Conservation (phyloP, 768 basidiomycete genomes). For the Mycena olivaceomarginata region DNA sequence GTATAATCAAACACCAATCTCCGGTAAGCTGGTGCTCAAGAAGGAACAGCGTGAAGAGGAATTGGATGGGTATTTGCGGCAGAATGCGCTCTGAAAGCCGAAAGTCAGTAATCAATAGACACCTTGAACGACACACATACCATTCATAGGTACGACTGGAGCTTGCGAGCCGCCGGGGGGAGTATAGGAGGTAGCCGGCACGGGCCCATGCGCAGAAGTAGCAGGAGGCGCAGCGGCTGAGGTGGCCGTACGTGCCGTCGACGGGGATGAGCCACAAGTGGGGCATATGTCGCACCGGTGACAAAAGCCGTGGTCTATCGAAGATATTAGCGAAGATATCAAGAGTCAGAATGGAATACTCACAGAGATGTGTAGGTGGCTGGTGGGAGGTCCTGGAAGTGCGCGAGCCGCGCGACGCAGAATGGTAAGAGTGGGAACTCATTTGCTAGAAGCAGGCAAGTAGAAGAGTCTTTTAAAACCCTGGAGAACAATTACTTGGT, state of each 20-base stretch:
- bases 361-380: background rate
- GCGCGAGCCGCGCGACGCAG: conserved; percentile 35
- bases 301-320: background rate
- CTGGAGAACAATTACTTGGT: no score
- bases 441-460: conserved; percentile 7
- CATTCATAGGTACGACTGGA: conserved; percentile 5
- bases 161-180: conserved; percentile 13
- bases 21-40: conserved; percentile 25
- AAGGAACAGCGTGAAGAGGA: conserved; percentile 36
- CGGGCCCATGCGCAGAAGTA: background rate
- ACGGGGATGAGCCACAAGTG: no score
- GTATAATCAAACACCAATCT: conserved; percentile 35
- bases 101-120: conserved; percentile 18
- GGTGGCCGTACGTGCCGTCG: no score
- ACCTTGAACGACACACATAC: conserved; percentile 18
- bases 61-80: conserved; percentile 27
- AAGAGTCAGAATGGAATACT: conserved; percentile 6
- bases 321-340: conserved; percentile 8
- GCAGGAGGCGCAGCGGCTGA: background rate
- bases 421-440: conserved; percentile 19
- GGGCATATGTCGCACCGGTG: no score
- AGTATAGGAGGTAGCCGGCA: conserved; percentile 12
- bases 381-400: background rate
- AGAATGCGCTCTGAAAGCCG: conserved; percentile 27
- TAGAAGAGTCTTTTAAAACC: background rate